These are phyloP conservation scores for Candida rishiriensis DNA, from an alignment of 805 yeast genomes.

Conservation along the genomic window DNA sequence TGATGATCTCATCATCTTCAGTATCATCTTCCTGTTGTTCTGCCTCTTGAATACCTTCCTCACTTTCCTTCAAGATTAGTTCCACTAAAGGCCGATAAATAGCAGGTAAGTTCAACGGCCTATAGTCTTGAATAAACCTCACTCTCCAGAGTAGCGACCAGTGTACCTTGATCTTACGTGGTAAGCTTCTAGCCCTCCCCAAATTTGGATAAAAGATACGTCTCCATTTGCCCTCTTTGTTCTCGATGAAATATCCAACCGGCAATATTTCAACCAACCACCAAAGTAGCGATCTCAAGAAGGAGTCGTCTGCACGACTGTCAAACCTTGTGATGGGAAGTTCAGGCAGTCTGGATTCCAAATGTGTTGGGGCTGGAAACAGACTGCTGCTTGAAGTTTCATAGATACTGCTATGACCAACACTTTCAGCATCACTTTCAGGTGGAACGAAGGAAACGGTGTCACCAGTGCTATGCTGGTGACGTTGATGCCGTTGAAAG, in stretches of 20 bases:
- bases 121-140: conserved; percentile 40
- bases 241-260: conserved; percentile 46
- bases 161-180: conserved; percentile 41
- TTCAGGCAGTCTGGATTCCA: conserved; percentile 18
- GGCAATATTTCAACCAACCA: conserved; percentile 64
- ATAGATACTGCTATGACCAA: neutral
- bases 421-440: neutral
- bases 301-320: conserved; percentile 34
- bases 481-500: no score
- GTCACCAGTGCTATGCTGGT: neutral
- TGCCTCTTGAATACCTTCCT: neutral
- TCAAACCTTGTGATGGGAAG: conserved; percentile 28
- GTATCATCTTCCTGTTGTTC: neutral
- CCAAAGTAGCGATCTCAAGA: conserved; percentile 40
- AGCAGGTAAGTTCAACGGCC: conserved; percentile 41
- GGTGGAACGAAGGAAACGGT: no score
- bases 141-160: conserved; percentile 63
- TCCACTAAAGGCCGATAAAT: conserved; percentile 23
- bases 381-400: conserved; percentile 5
- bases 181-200: conserved; percentile 49
- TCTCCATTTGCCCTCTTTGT: conserved; percentile 45
- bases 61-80: conserved; percentile 2
- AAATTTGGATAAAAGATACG: conserved; percentile 49
- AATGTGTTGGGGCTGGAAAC: conserved; percentile 10
- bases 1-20: conserved; percentile 4